Percentiles rank a stretch among this genome's conserved stretches.
Evolutionary conservation across 2,329 filamentous ascomycete species (phyloP).

Genomic region (Aplosporella prunicola): DNA sequence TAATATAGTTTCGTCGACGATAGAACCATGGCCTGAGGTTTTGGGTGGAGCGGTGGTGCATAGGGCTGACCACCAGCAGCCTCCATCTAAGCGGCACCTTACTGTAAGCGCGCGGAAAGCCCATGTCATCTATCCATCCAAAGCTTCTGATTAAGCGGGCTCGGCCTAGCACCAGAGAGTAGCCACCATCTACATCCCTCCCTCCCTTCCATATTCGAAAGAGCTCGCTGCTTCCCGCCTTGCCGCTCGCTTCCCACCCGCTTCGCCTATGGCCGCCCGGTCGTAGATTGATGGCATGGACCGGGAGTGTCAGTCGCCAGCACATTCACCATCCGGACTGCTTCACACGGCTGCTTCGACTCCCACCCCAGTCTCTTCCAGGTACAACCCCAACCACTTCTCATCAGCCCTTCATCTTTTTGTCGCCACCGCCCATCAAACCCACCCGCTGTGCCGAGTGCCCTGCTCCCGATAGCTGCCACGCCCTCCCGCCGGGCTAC

Average conservation of each 20-base stretch:
- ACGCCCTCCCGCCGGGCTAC: conserved; percentile 19
- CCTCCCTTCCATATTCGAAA: no score
- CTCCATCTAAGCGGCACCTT: no score
- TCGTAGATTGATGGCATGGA: conserved; percentile 20
- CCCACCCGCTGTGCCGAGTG: conserved; percentile 17
- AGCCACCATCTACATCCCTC: no score
- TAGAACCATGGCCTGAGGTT: no score
- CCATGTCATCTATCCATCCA: no score
- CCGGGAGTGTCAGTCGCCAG: conserved; percentile 16
- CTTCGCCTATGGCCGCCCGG: conserved; percentile 28
- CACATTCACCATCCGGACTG: conserved; percentile 11
- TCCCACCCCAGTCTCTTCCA: conserved; percentile 17
- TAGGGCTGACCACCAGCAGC: no score
- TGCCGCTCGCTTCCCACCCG: conserved; percentile 23
- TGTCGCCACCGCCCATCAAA: conserved; percentile 6
- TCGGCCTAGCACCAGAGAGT: no score
- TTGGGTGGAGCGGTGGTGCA: no score
- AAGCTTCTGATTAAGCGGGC: no score
- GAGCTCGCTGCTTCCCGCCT: conserved; percentile 1
- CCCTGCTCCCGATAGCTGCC: conserved; percentile 21
- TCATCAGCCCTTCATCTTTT: conserved; percentile 6
- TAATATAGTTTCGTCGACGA: no score
- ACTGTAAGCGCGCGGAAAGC: no score
- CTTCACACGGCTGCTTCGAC: conserved; percentile 14
- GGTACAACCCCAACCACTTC: conserved; percentile 17